A percentile compares a stretch with the other conserved stretches of the same genome.
phyloP scores from a whole-genome alignment of 306 rosid species.

The Malus sylvestris region DNA sequence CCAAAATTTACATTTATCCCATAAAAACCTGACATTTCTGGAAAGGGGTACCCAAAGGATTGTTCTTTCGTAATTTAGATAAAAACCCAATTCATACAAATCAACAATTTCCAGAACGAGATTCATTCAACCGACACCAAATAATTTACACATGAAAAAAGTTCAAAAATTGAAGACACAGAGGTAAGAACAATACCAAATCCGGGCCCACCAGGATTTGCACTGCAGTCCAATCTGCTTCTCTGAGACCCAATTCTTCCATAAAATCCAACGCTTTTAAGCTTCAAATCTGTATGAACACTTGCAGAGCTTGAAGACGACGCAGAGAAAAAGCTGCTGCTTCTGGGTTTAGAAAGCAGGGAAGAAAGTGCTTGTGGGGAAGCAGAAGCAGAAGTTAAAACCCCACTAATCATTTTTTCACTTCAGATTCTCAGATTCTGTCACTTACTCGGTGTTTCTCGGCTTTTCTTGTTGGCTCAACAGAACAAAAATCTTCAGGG shows the following conservation, averaged over 20 bases:
- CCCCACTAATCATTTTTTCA: conserved; percentile 41
- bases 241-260: conserved; percentile 21
- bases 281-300: conserved; percentile 20
- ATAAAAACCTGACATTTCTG: neutral
- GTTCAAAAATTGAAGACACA: neutral
- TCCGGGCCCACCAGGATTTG: conserved; percentile 46
- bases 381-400: conserved; percentile 38
- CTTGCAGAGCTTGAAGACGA: conserved; percentile 7
- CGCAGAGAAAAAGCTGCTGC: conserved; percentile 7
- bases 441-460: conserved; percentile 16
- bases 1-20: neutral
- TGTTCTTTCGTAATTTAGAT: neutral
- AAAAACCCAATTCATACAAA: neutral
- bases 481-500: neutral
- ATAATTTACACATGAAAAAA: neutral
- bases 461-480: conserved; percentile 10
- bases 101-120: neutral
- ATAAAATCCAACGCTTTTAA: conserved; percentile 17
- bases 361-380: conserved; percentile 15
- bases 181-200: conserved; percentile 36
- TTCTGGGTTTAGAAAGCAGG: conserved; percentile 19
- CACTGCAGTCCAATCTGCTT: conserved; percentile 31
- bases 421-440: neutral
- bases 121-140: neutral
- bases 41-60: neutral